These are phyloP conservation scores for Phytophthora pluvialis DNA, from an alignment of 352 stramenopile genomes.

Conservation along the genomic window DNA sequence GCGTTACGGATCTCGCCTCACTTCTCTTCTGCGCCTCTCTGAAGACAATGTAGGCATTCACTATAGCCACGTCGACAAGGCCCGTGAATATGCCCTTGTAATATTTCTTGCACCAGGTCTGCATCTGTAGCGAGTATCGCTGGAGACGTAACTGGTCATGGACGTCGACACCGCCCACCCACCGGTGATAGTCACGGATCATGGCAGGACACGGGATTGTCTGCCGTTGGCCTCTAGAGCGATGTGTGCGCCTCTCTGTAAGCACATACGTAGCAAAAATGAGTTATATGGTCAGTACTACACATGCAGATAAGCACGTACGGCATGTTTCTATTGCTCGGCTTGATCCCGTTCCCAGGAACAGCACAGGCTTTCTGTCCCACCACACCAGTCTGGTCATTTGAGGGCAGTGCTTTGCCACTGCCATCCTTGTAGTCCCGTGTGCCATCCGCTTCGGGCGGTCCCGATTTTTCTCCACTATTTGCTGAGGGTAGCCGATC, in stretches of 20 bases:
- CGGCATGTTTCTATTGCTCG: constrained; percentile 3
- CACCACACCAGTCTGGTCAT: constrained; percentile 6
- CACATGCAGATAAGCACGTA: background rate
- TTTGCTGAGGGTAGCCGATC: background rate
- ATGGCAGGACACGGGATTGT: background rate
- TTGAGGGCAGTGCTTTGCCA: background rate
- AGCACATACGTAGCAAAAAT: background rate
- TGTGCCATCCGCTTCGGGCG: background rate
- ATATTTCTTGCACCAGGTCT: constrained; percentile 21
- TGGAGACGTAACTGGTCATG: constrained; percentile 23
- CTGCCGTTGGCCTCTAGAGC: background rate
- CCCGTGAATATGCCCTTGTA: constrained; percentile 26
- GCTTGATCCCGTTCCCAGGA: constrained; percentile 1
- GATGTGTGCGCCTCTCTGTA: background rate
- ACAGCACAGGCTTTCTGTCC: constrained; percentile 15
- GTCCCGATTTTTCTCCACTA: constrained; percentile 9
- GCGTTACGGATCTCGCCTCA: background rate
- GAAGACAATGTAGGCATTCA: constrained; percentile 27
- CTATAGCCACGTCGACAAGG: constrained; percentile 20
- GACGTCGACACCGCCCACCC: constrained; percentile 13
- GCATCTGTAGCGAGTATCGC: constrained; percentile 18
- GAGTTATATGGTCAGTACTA: background rate
- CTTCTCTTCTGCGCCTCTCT: background rate
- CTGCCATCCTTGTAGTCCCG: background rate
- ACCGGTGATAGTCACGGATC: background rate